Evolutionary conservation across 257 asterid species (phyloP).

Genomic region (Jasminum sambac): DNA sequence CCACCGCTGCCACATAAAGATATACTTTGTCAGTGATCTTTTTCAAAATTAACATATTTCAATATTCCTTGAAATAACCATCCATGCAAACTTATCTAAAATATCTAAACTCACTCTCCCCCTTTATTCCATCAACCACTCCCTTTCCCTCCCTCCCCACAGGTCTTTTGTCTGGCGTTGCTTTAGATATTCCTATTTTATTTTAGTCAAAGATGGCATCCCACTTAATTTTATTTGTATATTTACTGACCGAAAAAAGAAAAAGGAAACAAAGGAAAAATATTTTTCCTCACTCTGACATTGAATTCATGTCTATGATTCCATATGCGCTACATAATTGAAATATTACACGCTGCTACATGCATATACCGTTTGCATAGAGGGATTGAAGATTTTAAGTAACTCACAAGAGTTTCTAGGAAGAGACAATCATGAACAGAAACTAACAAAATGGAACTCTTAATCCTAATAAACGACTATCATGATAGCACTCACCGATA

Average conservation of each 20-base stretch:
- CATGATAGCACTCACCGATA: conserved; percentile 64
- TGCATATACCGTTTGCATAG: neutral
- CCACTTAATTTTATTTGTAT: neutral
- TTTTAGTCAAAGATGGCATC: neutral
- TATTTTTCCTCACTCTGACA: neutral
- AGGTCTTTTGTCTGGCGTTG: neutral
- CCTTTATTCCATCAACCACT: neutral
- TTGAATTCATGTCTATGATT: neutral
- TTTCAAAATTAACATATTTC: conserved; percentile 6
- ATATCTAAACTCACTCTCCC: neutral
- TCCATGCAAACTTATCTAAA: neutral
- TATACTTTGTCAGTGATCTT: conserved; percentile 3
- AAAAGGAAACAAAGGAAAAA: neutral
- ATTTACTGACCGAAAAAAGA: neutral
- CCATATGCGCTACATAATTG: neutral
- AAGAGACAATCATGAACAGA: neutral
- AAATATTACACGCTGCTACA: neutral
- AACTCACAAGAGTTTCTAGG: neutral
- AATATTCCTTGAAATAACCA: conserved; percentile 8
- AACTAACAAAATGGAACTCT: neutral
- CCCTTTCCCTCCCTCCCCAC: conserved; percentile 1
- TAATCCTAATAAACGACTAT: conserved; percentile 1
- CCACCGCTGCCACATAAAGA: conserved; percentile 78
- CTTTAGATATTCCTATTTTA: neutral
- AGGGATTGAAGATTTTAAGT: neutral